Evolutionary conservation across 1,284 basidiomycete genomes (phyloP).

Genomic region (Irpex lacteus): DNA sequence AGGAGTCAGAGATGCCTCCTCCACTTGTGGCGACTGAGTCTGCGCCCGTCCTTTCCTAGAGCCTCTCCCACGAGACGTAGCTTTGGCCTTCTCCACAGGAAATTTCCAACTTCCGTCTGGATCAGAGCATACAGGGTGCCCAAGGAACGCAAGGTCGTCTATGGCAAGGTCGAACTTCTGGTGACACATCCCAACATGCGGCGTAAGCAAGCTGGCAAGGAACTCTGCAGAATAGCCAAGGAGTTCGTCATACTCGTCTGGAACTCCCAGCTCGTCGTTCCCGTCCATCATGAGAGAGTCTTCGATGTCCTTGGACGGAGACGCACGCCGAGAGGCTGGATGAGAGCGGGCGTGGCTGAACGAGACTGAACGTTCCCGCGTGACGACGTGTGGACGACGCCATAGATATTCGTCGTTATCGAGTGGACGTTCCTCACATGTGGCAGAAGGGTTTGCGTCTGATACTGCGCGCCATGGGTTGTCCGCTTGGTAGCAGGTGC

Average conservation of each 20-base stretch:
- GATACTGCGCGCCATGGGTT: slow-evolving; percentile 71
- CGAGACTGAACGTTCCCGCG: slow-evolving; percentile 27
- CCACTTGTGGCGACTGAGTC: slow-evolving; percentile 21
- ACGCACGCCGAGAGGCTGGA: slow-evolving; percentile 29
- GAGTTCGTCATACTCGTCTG: slow-evolving; percentile 60
- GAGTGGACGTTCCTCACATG: slow-evolving; percentile 7
- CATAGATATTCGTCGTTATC: slow-evolving; percentile 27
- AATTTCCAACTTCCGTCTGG: slow-evolving; percentile 74
- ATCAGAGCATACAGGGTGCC: slow-evolving; percentile 88
- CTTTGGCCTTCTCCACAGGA: slow-evolving; percentile 53
- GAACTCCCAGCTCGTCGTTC: slow-evolving; percentile 6
- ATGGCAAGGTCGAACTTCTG: slow-evolving; percentile 93
- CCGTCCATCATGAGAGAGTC: slow-evolving; percentile 16
- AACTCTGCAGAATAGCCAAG: slow-evolving; percentile 84
- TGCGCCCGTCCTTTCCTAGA: slow-evolving; percentile 36
- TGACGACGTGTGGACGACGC: slow-evolving; percentile 28
- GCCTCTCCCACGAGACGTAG: slow-evolving; percentile 50
- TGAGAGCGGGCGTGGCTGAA: slow-evolving; percentile 26
- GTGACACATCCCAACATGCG: slow-evolving; percentile 81
- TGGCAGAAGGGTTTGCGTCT: slow-evolving; percentile 22
- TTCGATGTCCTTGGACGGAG: slow-evolving; percentile 25
- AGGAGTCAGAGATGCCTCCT: slow-evolving; percentile 22
- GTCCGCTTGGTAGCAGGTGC: slow-evolving; percentile 52
- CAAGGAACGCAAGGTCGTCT: slow-evolving; percentile 93
- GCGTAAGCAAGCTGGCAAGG: slow-evolving; percentile 80